Conservation (phyloP, 768 basidiomycete species). For the Mycena belliarum region DNA sequence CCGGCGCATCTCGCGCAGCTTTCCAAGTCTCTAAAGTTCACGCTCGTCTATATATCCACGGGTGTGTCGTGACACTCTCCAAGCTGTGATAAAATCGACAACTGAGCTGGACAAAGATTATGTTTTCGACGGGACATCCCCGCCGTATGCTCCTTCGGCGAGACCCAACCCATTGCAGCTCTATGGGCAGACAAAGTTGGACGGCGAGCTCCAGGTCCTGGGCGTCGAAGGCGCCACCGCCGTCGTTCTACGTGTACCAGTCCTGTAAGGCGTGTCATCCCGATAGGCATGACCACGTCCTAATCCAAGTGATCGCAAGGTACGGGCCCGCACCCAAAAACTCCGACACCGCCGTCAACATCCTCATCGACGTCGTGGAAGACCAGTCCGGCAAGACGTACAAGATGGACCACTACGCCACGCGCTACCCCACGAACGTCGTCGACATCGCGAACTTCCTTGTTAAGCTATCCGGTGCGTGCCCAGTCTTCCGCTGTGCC, state of each 20-base stretch:
- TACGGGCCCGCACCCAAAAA: conserved; percentile 88
- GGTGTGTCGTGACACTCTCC: conserved; percentile 40
- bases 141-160: conserved; percentile 81
- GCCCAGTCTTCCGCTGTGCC: too few relatives aligned
- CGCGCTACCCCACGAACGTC: conserved; percentile 90
- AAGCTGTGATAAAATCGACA: neutral
- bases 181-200: conserved; percentile 86
- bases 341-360: conserved; percentile 86
- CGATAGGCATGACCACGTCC: neutral
- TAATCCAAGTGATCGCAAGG: conserved; percentile 43
- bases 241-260: conserved; percentile 84
- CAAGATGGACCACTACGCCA: conserved; percentile 96
- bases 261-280: conserved; percentile 60
- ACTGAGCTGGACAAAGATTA: conserved; percentile 60
- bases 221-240: conserved; percentile 55
- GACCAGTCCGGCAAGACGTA: conserved; percentile 87
- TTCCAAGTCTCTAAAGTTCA: conserved; percentile 60
- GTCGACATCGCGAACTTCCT: conserved; percentile 86
- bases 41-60: conserved; percentile 90
- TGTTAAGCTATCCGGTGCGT: conserved; percentile 69
- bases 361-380: conserved; percentile 82
- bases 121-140: conserved; percentile 92
- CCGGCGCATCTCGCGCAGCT: conserved; percentile 72
- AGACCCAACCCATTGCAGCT: conserved; percentile 82
- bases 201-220: conserved; percentile 81